Base-by-base conservation (phyloP, 2,329 filamentous ascomycete species). In the Calonectria pteridis region DNA sequence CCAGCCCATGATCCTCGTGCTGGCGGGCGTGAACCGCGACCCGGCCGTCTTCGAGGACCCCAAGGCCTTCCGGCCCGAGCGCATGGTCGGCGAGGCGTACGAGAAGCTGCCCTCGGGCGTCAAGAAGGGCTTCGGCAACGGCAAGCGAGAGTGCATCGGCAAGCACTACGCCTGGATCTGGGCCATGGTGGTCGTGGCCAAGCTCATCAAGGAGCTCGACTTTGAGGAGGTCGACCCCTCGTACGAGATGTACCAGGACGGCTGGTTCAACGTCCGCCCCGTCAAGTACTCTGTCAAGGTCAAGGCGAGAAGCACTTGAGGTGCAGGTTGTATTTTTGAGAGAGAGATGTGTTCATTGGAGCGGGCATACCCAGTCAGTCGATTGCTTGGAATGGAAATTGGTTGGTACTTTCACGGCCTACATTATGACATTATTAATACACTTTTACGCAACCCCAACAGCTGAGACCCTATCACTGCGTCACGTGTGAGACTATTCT, bases 241-340 rank as follows among this genome's bases (percentile, higher is more conserved):
- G 0, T 89, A 88, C 63, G 76, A 84, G 77, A 68, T 88, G 68
- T 82, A 84, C 69, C 83, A 87, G 81, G 84, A 91, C 76, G 86
- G 90, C 18, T 86, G 89, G 86, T 91, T 91, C 75, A 89, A 89
- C 65, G 78, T 89, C 5, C 81, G 88, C 75, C 89, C 89, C 0
- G 79, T 88, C 53, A 85, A 83, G 18, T 87, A 90, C 51, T 77
- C 80, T 26, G 85, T 87, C 62, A 86, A 81, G 80, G 85, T 87
- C 13, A 87, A 84, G 81, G 76, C 85, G 43, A 84, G 87, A 37
- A 62, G 58, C n/a, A 33, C 29, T 46, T 73, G 46, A 51, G 29
- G 6, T 9, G 18, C 16, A 20, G 16, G 40, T 37, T 35, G 33
- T 35, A 2, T 35, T 14, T 40, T 40, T 40, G 37, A 16, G 35